Base-by-base conservation (phyloP, 2,329 filamentous ascomycete species). In the Dactylonectria estremocensis region DNA sequence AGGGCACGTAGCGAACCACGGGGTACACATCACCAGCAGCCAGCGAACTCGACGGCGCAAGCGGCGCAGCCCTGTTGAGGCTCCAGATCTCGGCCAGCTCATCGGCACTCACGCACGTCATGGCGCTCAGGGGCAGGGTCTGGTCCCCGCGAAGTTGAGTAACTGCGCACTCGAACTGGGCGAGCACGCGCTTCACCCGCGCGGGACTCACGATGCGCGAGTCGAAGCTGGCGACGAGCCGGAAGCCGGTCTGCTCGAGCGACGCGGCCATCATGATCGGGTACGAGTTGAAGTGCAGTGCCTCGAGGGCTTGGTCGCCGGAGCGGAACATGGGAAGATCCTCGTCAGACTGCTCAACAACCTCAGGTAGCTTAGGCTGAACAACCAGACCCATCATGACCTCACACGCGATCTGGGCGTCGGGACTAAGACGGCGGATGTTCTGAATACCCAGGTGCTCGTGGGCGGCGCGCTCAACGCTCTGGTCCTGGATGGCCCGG, bases 201-300 rank as follows among this genome's bases (percentile, higher is more conserved):
- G 81, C 77, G 9, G 79, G 81, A 49, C 80, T 82, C 35, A 92
- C 84, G 2, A 87, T 83, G 16, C 86, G 84, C 9, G 88, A 88
- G 71, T 92, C 89, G 72, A 90, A 91, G 71, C 89, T 90, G 4
- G 89, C 88, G 78, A 88, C 88, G 35, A 90, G 81, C 16, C 86
- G 78, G 73, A 91, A 87, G 1, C 86, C 84, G 49, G 83, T 79
- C 2, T 85, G 80, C 45, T 87, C 85, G 1, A 91, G 77, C 1
- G 87, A 89, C 69, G 89, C 91, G 45, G 91, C 89, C 40, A 92
- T 79, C 82, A 91, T 91, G 28, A 92, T 83, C 4, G 88, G 87
- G 74, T 91, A 91, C 0, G 84, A 85, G 74, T 86, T 86, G 72
- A 86, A 86, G 74, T 85, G 85, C 45, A 90, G 80, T 0, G 88